phyloP scores from a whole-genome alignment of 2,329 filamentous ascomycete species.

The Ampelomyces quisqualis region DNA sequence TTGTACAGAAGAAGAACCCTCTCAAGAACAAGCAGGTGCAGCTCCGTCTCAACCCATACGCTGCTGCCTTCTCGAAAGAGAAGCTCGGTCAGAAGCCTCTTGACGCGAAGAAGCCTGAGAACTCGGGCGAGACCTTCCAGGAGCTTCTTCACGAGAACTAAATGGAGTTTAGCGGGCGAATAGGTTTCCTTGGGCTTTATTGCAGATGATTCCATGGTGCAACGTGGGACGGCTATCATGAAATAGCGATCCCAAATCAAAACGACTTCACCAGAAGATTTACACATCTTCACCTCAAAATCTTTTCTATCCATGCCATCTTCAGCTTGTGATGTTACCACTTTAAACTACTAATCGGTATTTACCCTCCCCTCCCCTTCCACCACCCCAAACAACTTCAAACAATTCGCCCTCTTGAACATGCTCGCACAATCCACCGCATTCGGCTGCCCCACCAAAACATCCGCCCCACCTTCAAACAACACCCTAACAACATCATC shows the following conservation, averaged over 20 bases:
- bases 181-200: constrained; percentile 29
- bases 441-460: constrained; percentile 47
- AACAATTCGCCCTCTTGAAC: constrained; percentile 46
- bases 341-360: constrained; percentile 2
- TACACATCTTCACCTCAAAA: constrained; percentile 14
- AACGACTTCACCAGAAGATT: constrained; percentile 28
- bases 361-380: constrained; percentile 15
- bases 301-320: background rate
- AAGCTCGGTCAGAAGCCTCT: constrained; percentile 73
- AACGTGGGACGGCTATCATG: constrained; percentile 24
- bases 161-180: constrained; percentile 25
- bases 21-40: constrained; percentile 98
- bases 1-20: constrained; percentile 99
- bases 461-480: constrained; percentile 47
- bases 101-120: constrained; percentile 62
- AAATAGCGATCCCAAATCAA: constrained; percentile 32
- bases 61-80: constrained; percentile 82
- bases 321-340: background rate
- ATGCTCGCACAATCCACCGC: constrained; percentile 51
- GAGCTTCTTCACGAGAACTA: constrained; percentile 53
- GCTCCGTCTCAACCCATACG: constrained; percentile 98
- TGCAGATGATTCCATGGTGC: constrained; percentile 23
- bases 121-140: constrained; percentile 55
- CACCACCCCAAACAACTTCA: constrained; percentile 34
- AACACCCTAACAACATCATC: constrained; percentile 61